Evolutionary conservation across 83 land plant species (phyloP), one percentile per base, ranked within the genome.

Genomic region (Thuja plicata): DNA sequence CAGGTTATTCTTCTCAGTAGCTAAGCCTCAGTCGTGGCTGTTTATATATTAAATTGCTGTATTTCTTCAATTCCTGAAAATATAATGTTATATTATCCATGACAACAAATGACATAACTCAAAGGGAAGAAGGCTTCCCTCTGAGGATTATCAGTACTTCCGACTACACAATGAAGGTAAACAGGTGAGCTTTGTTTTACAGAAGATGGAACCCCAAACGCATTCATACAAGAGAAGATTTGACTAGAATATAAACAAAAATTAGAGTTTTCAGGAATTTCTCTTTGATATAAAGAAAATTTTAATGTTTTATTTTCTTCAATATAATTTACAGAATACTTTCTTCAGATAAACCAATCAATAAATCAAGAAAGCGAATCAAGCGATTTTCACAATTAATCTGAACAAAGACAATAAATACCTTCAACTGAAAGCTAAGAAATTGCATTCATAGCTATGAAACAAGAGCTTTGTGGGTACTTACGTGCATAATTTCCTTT

Each of bases 401-500:
- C 9, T 66, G 73, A 66, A 66, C 73, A 66, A 27, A 66, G n/a
- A 66, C 10, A 24, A 24, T 66, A 66, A 27, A 27, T 30, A 66
- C 27, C 2, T 27, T 66, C n/a, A 66, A 66, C n/a, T 24, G 73
- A 66, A 66, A 27, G 27, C 9, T 66, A 66, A 66, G n/a, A 27
- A 66, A 66, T n/a, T 24, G 43, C 82, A 40, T 79, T 17, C 9
- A 19, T 37, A 38, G 21, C n/a, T 34, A 38, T 79, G 4, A 40
- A 79, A 37, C 8, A 37, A 79, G 6, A 38, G 19, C 16, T 79
- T 35, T 34, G 24, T 37, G 82, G 27, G 43, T 35, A 79, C 43
- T 19, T 90, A 88, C 91, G 70, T 82, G 66, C 90, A 90, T 81
- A 88, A 60, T 32, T 88, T 88, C 90, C 90, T 87, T 19, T 90